A percentile compares a stretch with the other conserved stretches of the same genome.
Evolutionary conservation across 352 stramenopile species (phyloP).

Genomic region (Achlya hypogyna): DNA sequence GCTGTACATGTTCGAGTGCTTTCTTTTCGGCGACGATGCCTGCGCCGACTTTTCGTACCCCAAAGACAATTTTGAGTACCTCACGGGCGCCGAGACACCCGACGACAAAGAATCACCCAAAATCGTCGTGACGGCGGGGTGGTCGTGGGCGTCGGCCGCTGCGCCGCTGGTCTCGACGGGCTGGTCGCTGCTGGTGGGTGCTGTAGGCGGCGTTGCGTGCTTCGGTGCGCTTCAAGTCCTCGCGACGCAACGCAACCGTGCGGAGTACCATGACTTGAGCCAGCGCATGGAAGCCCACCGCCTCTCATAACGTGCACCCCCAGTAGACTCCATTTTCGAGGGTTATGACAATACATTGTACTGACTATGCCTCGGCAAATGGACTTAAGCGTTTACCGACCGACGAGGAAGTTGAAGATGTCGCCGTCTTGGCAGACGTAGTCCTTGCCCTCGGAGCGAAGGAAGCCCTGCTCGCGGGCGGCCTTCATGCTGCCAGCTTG

Average conservation of each 20-base stretch:
- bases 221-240: neutral
- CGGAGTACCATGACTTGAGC: neutral
- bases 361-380: no score
- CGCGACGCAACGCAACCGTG: neutral
- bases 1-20: slow-evolving; percentile 23
- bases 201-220: neutral
- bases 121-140: neutral
- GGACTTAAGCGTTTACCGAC: slow-evolving; percentile 44
- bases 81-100: neutral
- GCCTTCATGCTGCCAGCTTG: slow-evolving; percentile 87
- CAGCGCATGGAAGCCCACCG: neutral
- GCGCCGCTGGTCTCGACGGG: neutral
- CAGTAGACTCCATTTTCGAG: no score
- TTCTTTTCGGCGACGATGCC: slow-evolving; percentile 23
- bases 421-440: slow-evolving; percentile 98
- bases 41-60: slow-evolving; percentile 47
- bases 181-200: neutral
- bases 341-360: neutral
- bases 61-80: slow-evolving; percentile 33
- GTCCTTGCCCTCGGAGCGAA: slow-evolving; percentile 96
- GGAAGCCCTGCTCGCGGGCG: slow-evolving; percentile 89
- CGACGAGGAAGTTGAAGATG: slow-evolving; percentile 95
- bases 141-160: neutral
- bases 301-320: no score
- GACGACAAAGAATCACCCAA: neutral